Base-by-base conservation (phyloP, 768 basidiomycete species). In the Amanita rubescens region DNA sequence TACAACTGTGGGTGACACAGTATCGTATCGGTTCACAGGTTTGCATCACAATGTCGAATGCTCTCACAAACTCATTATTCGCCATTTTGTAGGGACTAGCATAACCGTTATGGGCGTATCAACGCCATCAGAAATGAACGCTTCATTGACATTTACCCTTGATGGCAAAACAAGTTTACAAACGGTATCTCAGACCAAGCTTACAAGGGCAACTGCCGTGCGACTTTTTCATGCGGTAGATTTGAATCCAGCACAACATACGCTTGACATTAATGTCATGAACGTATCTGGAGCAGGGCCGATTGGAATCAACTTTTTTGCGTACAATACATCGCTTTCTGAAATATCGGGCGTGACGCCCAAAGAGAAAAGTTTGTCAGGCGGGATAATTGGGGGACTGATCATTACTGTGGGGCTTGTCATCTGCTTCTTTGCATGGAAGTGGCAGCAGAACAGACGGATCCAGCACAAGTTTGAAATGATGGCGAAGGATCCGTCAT, bases 251-350 rank as follows among this genome's bases (percentile, higher is more conserved):
- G 71, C 70, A 25, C 58, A 55, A n/a, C 74, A 75, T 53, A 71
- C 65, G 0, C 65, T 75, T 33, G 45, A 63, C 11, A 59, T 75
- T 56, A 71, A 70, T 55, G 57, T 74, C 42, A 71, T 69, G 20
- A 62, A 70, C 10, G 65, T 75, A 47, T 57, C 63, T 30, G 52
- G 62, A 0, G 57, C 63, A 14, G 61, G 67, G 50, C 62, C 67
- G 2, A 50, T 73, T 32, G 71, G 70, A 14, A 63, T 75, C 58
- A 73, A 75, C 60, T 71, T 72, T 47, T 60, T 76, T 35, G 53
- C 67, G 3, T 76, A 73, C 56, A 73, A 69, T 49, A 62, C 71
- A 1, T 67, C 73, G 10, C 38, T 67, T 20, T 57, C 59, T 1
- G 49, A 57, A 10, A 48, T 66, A 37, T 60, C 62, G 32, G 44